Percentiles rank a stretch among this genome's conserved stretches.
Conservation (phyloP, 2,329 filamentous ascomycete species). For the Nannizzia gypsea region DNA sequence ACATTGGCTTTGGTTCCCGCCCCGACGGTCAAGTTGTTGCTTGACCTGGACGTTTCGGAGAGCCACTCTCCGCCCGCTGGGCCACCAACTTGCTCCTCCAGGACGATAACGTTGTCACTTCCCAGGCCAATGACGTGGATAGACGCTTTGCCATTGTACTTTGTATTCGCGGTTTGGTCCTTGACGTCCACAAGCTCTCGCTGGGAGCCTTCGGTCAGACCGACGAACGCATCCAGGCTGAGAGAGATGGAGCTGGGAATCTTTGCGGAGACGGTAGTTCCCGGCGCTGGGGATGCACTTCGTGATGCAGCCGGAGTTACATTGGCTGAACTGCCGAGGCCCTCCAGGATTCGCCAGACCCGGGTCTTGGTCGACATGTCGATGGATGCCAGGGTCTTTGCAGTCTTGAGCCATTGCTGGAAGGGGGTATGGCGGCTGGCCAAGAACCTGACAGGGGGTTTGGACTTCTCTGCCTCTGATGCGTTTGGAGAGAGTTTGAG, state of each 20-base stretch:
- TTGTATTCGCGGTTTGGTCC: slow-evolving; percentile 60
- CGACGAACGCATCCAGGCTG: slow-evolving; percentile 50
- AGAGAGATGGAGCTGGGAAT: slow-evolving; percentile 45
- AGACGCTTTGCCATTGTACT: slow-evolving; percentile 63
- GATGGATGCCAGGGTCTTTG: slow-evolving; percentile 58
- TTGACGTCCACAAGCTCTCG: slow-evolving; percentile 51
- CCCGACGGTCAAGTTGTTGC: slow-evolving; percentile 40
- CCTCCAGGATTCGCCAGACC: slow-evolving; percentile 52
- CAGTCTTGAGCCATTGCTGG: slow-evolving; percentile 61
- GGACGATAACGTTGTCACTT: slow-evolving; percentile 64
- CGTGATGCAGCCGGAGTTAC: slow-evolving; percentile 35
- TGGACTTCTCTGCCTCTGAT: slow-evolving; percentile 47
- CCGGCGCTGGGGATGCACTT: slow-evolving; percentile 34
- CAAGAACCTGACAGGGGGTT: slow-evolving; percentile 53
- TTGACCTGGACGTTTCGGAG: slow-evolving; percentile 36
- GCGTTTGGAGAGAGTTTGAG: slow-evolving; percentile 60
- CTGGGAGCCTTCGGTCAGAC: slow-evolving; percentile 51
- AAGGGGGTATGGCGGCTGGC: slow-evolving; percentile 59
- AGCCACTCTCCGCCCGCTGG: slow-evolving; percentile 44
- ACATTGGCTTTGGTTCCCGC: slow-evolving; percentile 28
- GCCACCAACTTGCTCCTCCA: slow-evolving; percentile 62
- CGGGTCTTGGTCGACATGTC: slow-evolving; percentile 61
- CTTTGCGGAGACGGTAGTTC: slow-evolving; percentile 31
- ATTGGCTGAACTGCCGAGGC: slow-evolving; percentile 34
- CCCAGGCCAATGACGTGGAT: slow-evolving; percentile 56